These are phyloP conservation scores for Pseudogymnoascus sp. DNA, from an alignment of 2,329 filamentous ascomycete genomes.

Conservation along the genomic window DNA sequence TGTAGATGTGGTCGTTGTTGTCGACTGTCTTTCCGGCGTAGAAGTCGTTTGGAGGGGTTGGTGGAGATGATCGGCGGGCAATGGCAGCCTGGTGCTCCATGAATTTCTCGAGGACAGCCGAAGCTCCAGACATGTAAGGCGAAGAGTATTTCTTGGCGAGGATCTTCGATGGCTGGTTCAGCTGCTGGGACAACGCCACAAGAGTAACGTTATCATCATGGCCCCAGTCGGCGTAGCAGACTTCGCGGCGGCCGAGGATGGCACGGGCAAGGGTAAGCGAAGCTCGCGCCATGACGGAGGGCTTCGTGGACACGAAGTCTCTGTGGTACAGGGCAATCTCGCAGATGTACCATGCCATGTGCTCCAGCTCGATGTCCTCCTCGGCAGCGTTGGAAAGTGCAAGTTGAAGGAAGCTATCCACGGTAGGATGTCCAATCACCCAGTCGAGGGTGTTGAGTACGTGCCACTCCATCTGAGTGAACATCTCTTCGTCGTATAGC, in stretches of 20 bases:
- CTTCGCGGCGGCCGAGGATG: conserved; percentile 72
- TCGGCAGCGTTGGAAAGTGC: conserved; percentile 67
- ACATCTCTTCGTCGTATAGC: conserved; percentile 98
- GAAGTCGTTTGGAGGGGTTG: conserved; percentile 50
- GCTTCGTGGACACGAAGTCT: conserved; percentile 88
- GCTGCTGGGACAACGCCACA: conserved; percentile 43
- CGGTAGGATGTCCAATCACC: conserved; percentile 90
- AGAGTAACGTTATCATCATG: conserved; percentile 60
- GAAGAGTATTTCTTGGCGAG: conserved; percentile 61
- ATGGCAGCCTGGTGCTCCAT: conserved; percentile 53
- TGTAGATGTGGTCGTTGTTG: conserved; percentile 51
- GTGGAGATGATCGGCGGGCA: conserved; percentile 46
- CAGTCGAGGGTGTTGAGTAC: conserved; percentile 95
- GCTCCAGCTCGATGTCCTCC: conserved; percentile 78
- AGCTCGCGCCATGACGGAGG: conserved; percentile 82
- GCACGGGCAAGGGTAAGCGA: conserved; percentile 79
- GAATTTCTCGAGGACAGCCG: conserved; percentile 56
- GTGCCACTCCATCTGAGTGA: conserved; percentile 99
- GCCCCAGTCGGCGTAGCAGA: conserved; percentile 68
- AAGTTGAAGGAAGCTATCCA: conserved; percentile 86
- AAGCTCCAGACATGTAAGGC: conserved; percentile 54
- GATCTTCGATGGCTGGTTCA: conserved; percentile 59
- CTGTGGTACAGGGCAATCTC: conserved; percentile 95
- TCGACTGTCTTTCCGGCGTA: conserved; percentile 37
- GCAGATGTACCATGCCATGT: conserved; percentile 88